Percentiles rank a stretch among this genome's conserved stretches.
phyloP scores from a whole-genome alignment of 2,329 filamentous ascomycete species.

The Penicillium decumbens region DNA sequence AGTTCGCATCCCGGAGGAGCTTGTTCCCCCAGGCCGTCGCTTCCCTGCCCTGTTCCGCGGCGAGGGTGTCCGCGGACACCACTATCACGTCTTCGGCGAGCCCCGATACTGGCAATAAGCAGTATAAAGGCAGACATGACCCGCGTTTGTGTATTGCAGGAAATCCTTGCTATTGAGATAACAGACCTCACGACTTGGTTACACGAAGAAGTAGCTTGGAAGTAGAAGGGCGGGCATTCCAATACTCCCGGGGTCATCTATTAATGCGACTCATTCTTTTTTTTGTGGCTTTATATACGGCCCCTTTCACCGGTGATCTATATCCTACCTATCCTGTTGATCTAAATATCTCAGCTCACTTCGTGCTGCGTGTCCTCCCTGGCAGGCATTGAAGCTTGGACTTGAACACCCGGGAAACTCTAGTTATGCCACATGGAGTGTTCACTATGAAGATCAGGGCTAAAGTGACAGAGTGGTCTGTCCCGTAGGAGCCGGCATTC shows the following conservation, averaged over 20 bases:
- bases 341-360: background rate
- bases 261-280: constrained; percentile 5
- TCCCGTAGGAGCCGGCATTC: background rate
- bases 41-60: constrained; percentile 85
- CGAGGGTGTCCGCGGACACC: constrained; percentile 79
- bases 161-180: constrained; percentile 1
- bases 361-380: background rate
- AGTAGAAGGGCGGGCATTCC: constrained; percentile 5
- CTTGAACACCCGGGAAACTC: background rate
- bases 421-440: background rate
- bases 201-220: constrained; percentile 10
- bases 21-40: constrained; percentile 70
- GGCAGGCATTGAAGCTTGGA: background rate
- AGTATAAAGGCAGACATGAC: background rate
- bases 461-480: background rate
- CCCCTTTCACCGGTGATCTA: background rate
- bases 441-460: background rate
- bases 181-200: constrained; percentile 6
- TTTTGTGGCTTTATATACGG: background rate
- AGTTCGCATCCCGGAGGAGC: constrained; percentile 63
- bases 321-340: background rate
- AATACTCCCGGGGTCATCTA: background rate
- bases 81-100: constrained; percentile 93
- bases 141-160: background rate
- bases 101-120: constrained; percentile 62